phyloP scores from a whole-genome alignment of 1,284 basidiomycete species.

The Xerocomus tenax region DNA sequence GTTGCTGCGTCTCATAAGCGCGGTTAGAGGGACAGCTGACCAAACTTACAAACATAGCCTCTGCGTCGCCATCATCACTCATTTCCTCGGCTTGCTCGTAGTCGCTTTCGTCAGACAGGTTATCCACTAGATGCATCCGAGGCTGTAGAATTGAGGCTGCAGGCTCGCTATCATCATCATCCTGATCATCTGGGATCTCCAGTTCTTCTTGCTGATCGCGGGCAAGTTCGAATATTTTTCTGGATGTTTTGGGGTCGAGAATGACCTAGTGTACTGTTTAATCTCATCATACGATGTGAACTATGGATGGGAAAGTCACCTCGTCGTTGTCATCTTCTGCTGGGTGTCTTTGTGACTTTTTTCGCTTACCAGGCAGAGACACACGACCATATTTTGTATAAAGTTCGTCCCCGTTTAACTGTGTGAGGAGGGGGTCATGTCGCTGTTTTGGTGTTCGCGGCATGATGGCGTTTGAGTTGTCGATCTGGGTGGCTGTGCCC shows the following conservation, averaged over 20 bases:
- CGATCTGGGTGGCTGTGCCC: constrained; percentile 16
- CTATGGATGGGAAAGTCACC: constrained; percentile 31
- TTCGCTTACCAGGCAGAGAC: constrained; percentile 65
- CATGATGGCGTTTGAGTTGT: constrained; percentile 35
- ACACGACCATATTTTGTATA: constrained; percentile 71
- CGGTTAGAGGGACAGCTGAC: constrained; percentile 1
- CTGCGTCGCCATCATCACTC: constrained; percentile 45
- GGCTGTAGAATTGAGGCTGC: constrained; percentile 36
- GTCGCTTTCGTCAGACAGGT: constrained; percentile 47
- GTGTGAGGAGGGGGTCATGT: constrained; percentile 79
- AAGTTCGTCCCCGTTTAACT: constrained; percentile 69
- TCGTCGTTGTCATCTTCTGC: constrained; percentile 44
- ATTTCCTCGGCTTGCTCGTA: constrained; percentile 40
- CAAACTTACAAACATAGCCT: constrained; percentile 53
- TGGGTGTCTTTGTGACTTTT: constrained; percentile 45
- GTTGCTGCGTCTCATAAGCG: constrained; percentile 51
- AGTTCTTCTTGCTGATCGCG: constrained; percentile 90
- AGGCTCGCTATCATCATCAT: constrained; percentile 25
- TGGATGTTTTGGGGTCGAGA: constrained; percentile 79
- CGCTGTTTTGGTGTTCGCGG: constrained; percentile 57
- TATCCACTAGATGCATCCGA: constrained; percentile 26
- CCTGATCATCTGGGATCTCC: constrained; percentile 44
- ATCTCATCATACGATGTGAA: background rate
- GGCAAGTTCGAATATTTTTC: constrained; percentile 87
- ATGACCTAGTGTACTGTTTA: constrained; percentile 45